Conservation (phyloP, 495 filamentous ascomycete species). For the Penicillium goetzii region DNA sequence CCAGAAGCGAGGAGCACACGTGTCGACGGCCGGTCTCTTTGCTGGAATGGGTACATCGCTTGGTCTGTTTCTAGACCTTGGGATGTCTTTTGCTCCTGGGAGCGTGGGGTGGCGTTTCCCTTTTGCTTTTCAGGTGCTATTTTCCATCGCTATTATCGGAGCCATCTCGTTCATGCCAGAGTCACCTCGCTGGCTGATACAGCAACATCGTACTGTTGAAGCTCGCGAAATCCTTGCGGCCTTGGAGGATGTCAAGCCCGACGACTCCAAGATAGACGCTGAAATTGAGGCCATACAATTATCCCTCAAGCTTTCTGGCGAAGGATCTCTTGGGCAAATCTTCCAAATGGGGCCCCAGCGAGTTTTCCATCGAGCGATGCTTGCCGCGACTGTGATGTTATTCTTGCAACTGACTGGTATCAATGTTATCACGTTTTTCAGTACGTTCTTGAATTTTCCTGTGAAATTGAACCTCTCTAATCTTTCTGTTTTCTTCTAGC, state of each 20-base stretch:
- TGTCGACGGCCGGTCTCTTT: constrained; percentile 41
- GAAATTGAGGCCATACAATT: constrained; percentile 42
- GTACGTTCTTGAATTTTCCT: neutral
- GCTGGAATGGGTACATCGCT: constrained; percentile 55
- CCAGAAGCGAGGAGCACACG: constrained; percentile 38
- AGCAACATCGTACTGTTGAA: constrained; percentile 48
- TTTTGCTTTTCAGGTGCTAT: constrained; percentile 49
- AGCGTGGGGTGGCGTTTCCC: constrained; percentile 51
- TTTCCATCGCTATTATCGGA: constrained; percentile 57
- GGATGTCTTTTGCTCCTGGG: constrained; percentile 44
- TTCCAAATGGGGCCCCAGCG: constrained; percentile 33
- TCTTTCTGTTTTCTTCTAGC: neutral
- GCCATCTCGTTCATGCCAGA: constrained; percentile 62
- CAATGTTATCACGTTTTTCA: constrained; percentile 63
- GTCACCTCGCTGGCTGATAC: constrained; percentile 61
- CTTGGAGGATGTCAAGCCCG: constrained; percentile 15
- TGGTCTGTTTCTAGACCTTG: constrained; percentile 44
- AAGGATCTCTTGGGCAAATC: constrained; percentile 15
- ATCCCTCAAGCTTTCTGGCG: constrained; percentile 30
- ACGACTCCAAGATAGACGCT: constrained; percentile 15
- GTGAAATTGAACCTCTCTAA: neutral
- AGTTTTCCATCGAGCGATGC: constrained; percentile 27
- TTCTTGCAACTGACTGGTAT: constrained; percentile 61
- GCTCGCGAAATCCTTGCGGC: constrained; percentile 46
- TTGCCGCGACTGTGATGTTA: constrained; percentile 36